Conservation (phyloP, 768 basidiomycete species). For the Hypholoma sublateritium region DNA sequence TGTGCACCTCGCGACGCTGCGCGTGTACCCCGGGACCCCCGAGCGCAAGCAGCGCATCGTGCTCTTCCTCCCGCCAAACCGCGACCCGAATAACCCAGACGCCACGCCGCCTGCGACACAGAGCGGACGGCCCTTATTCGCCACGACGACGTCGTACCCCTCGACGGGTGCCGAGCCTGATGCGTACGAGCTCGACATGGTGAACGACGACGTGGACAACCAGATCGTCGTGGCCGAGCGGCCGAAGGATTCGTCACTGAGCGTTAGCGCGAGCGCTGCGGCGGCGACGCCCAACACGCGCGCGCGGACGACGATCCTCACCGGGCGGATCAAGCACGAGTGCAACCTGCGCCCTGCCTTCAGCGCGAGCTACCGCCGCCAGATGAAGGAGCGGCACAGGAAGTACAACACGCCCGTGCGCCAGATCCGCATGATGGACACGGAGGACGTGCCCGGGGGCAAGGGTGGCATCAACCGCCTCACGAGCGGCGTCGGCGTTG, state of each 20-base stretch:
- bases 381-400: constrained; percentile 66
- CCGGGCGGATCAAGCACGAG: constrained; percentile 80
- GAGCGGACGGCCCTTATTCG: constrained; percentile 39
- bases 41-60: constrained; percentile 59
- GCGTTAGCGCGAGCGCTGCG: constrained; percentile 32
- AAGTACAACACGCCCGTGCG: constrained; percentile 67
- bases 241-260: constrained; percentile 58
- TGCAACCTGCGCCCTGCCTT: constrained; percentile 72
- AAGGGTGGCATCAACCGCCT: constrained; percentile 76
- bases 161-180: constrained; percentile 48
- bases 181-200: constrained; percentile 87
- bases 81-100: constrained; percentile 36
- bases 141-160: constrained; percentile 28
- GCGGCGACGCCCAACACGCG: constrained; percentile 50
- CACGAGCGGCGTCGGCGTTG: constrained; percentile 69
- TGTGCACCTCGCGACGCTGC: constrained; percentile 79
- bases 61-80: constrained; percentile 63
- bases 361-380: constrained; percentile 64
- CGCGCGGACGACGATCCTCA: constrained; percentile 75
- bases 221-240: constrained; percentile 84
- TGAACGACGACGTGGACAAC: constrained; percentile 82
- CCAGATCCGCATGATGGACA: constrained; percentile 75
- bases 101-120: constrained; percentile 19
- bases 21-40: constrained; percentile 58
- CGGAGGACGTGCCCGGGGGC: constrained; percentile 65